Evolutionary conservation across 371 early-diverging fungal genomes (phyloP), one percentile per base, ranked within the genome.

Genomic region (Neoconidiobolus thromboides): DNA sequence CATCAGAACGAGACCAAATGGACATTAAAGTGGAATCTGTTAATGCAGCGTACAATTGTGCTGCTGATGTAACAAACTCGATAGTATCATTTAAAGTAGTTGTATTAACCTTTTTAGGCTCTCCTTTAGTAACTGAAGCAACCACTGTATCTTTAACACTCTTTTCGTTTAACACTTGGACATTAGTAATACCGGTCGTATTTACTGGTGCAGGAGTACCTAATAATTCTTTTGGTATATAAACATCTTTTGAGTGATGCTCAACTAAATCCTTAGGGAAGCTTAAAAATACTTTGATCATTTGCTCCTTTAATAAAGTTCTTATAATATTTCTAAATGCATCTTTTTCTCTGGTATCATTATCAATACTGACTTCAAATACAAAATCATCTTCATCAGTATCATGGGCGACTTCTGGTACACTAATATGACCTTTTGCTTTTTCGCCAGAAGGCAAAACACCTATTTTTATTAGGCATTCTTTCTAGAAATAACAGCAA

Each of bases 351-450:
- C 65, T 69, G 63, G 60, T 78, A 15, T 80, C 82, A 14, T 69
- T 73, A 46, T 81, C 77, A 26, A 85, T 69, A 5, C 80, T 70
- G 26, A 93, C 78, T 47, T 89, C 85, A 65, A 87, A 87, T 68
- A 85, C 87, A 68, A 85, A 78, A 60, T 91, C 89, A 53, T 86
- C 82, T 2, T 63, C 40, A 6, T 86, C 83, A 5, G 89, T 86
- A 67, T 91, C 94, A 64, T 93, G 91, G 58, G 89, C 88, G 48
- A 89, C 83, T 69, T 96, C 96, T 15, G 94, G 94, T 49, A 96
- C 76, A 14, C 72, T 69, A 65, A 93, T 83, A 60, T 75, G 80
- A 3, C 96, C 96, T 10, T 73, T 67, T 3, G 79, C 85, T 43
- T 70, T 71, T 10, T 72, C 80, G 26, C 82, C 93, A 65, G 79